Base-by-base conservation (phyloP, 2,329 filamentous ascomycete species). In the Ophiocordyceps robertsii region DNA sequence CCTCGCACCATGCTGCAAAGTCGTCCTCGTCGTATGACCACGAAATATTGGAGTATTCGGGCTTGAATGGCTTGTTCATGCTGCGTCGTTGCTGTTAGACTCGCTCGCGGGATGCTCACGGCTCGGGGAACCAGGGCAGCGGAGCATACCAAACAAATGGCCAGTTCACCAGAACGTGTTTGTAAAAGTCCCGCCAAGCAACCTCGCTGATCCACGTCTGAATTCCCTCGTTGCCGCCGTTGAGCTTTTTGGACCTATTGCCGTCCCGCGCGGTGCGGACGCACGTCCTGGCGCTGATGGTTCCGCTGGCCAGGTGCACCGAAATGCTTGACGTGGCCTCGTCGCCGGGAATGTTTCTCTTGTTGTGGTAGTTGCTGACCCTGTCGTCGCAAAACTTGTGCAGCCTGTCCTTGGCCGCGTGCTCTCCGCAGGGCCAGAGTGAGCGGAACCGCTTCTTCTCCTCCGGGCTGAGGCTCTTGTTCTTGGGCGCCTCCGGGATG, bases 181-280 rank as follows among this genome's bases (percentile, higher is more conserved):
- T 86, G 64, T 93, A 93, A 54, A 93, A 93, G 53, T 93, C 86
- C 13, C 86, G 70, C 86, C 86, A 92, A 0, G 84, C 86, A 4
- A 93, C 70, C 59, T 93, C 86, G 42, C 80, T 80, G 48, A 92
- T 86, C 85, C 85, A 93, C 0, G 70, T 68, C 40, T 73, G 67
- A 44, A 84, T 80, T 0, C 84, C 84, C 14, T 74, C 61, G 17
- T 73, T 70, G 0, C 82, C 82, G 1, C 67, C 74, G 46, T 87
- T 75, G 2, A 94, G 69, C 44, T 77, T 75, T 56, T 73, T 76
- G 1, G 72, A 73, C 24, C 66, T 76, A 52, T 85, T 84, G 29
- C 66, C 62, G 43, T 77, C 72, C 29, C 75, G 69, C 0, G 85
- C 84, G 27, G 66, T 65, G 4, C 72, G 65, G 6, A 89, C 69